Base-by-base conservation (phyloP, 306 rosid genomes). In the Citrullus mucosospermus region DNA sequence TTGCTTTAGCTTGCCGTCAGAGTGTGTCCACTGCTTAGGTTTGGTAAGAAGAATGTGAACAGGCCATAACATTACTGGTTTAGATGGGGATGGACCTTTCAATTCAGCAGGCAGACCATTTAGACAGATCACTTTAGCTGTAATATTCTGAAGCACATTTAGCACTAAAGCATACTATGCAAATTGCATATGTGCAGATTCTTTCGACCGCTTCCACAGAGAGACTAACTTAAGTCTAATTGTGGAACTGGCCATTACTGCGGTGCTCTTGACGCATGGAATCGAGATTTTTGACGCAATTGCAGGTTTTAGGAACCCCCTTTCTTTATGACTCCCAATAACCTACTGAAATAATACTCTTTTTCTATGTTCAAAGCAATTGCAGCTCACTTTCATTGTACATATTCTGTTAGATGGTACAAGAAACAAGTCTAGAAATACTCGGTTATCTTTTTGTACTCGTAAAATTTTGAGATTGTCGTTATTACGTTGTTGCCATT, bases 371-470 rank as follows among this genome's bases (percentile, higher is more conserved):
- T 85, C 77, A 70, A 81, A 84, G 74, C 77, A 50, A 51, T 15
- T 73, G 25, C 77, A 82, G 76, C 82, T 60, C 86, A 93, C 87
- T 83, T 78, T 83, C 81, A 74, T 25, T 92, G 98, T 92, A 92
- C 76, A 89, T 92, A 86, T 92, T 89, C 82, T 83, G 85, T 84
- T 87, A 85, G 86, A 85, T 84, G 85, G 88, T 87, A 84, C 89
- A 66, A 77, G 90, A 88, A 93, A 78, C 46, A 80, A 83, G 83
- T 86, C 97, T 71, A 71, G 76, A 28, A 15, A 48, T 14, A 71
- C 58, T 71, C 8, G 14, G 77, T 73, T 73, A 73, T 51, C 61
- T 16, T 16, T 51, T 2, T 51, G 60, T 51, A 30, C 15, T 73
- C 61, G 16, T 73, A 73, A 73, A 73, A 51, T 73, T 73, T 73